phyloP scores from a whole-genome alignment of 2,329 filamentous ascomycete species.

The Penicillium glabrum region DNA sequence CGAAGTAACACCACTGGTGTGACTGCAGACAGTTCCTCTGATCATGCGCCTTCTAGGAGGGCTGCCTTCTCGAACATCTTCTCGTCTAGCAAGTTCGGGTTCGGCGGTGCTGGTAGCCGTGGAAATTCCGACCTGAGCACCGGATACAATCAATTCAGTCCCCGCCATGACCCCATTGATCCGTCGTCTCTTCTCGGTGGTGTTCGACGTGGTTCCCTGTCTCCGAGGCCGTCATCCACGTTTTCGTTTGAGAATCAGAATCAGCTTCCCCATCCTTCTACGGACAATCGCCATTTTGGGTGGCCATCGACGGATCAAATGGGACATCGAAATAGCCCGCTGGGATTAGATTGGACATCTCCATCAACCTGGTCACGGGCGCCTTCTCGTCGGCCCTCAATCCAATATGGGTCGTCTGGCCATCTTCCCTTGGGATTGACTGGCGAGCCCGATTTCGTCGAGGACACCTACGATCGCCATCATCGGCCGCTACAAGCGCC shows the following conservation, averaged over 20 bases:
- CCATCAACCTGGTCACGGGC: conserved; percentile 68
- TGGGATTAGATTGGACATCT: conserved; percentile 55
- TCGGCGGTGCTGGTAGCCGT: conserved; percentile 30
- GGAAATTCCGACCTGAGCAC: conserved; percentile 36
- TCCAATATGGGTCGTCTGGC: conserved; percentile 73
- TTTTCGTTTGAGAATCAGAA: conserved; percentile 57
- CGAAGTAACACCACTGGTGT: conserved; percentile 45
- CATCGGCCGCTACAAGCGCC: conserved; percentile 59
- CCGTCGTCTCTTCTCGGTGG: conserved; percentile 44
- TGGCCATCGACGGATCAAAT: conserved; percentile 57
- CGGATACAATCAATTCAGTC: conserved; percentile 50
- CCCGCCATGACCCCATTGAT: conserved; percentile 48
- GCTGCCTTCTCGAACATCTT: conserved; percentile 46
- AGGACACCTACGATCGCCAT: conserved; percentile 49
- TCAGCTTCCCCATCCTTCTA: conserved; percentile 70
- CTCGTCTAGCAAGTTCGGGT: conserved; percentile 40
- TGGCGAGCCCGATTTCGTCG: conserved; percentile 50
- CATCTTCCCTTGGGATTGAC: conserved; percentile 57
- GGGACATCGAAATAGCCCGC: conserved; percentile 52
- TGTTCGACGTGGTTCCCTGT: conserved; percentile 44
- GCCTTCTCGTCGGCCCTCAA: conserved; percentile 76
- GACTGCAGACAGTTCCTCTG: conserved; percentile 43
- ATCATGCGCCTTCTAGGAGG: conserved; percentile 40
- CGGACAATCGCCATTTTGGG: conserved; percentile 75
- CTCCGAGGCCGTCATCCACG: conserved; percentile 52